A percentile compares a stretch with the other conserved stretches of the same genome.
These are phyloP conservation scores for Pseudevernia furfuracea DNA, from an alignment of 495 filamentous ascomycete genomes.

Conservation along the genomic window DNA sequence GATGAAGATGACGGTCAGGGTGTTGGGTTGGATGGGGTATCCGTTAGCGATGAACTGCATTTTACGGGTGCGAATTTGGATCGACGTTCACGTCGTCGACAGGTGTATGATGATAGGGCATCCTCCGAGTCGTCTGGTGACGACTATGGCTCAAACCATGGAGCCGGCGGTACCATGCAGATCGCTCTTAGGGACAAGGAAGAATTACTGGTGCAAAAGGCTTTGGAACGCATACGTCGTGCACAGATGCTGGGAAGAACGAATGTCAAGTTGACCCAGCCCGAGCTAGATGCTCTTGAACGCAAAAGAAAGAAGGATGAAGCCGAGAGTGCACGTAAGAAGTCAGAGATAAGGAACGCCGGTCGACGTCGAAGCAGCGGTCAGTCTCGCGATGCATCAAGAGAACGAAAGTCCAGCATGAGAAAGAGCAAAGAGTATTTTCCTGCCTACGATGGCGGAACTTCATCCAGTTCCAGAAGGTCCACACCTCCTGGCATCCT, in stretches of 20 bases:
- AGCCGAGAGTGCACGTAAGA: conserved; percentile 30
- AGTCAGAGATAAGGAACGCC: conserved; percentile 15
- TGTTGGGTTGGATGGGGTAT: conserved; percentile 45
- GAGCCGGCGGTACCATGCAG: conserved; percentile 40
- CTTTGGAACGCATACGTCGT: conserved; percentile 65
- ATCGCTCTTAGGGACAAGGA: conserved; percentile 57
- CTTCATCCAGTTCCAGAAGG: conserved; percentile 10
- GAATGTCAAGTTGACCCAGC: conserved; percentile 66
- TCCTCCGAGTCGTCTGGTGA: conserved; percentile 43
- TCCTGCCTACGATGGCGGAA: conserved; percentile 15
- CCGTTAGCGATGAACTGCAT: conserved; percentile 51
- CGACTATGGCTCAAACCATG: conserved; percentile 47
- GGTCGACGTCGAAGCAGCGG: conserved; percentile 22
- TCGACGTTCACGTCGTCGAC: conserved; percentile 36
- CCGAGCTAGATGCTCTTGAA: conserved; percentile 70
- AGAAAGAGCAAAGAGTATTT: conserved; percentile 24
- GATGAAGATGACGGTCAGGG: conserved; percentile 57
- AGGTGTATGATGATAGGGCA: conserved; percentile 40
- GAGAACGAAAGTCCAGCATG: conserved; percentile 27
- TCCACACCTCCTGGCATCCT: conserved; percentile 36
- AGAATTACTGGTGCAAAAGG: conserved; percentile 63
- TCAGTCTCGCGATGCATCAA: conserved; percentile 23
- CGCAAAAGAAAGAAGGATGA: conserved; percentile 52
- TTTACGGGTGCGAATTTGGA: conserved; percentile 56
- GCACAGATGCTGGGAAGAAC: conserved; percentile 64